A percentile compares a stretch with the other conserved stretches of the same genome.
Evolutionary conservation across 768 basidiomycete species (phyloP).

Genomic region (Postia placenta): DNA sequence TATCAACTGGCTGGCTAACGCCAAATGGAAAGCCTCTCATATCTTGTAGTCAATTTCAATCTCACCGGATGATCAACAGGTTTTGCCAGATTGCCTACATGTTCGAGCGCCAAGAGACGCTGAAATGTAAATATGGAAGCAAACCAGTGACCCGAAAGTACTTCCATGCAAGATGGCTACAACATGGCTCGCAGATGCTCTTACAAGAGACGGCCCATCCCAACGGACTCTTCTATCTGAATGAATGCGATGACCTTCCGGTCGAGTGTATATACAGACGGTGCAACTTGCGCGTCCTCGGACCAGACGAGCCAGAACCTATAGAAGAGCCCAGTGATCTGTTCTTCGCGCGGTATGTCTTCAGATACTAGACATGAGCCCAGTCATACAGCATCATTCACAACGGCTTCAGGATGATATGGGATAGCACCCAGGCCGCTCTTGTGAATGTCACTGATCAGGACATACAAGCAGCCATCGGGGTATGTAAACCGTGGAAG

Average conservation of each 20-base stretch:
- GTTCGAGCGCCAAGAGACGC: slow-evolving; percentile 31
- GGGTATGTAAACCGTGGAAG: slow-evolving; percentile 24
- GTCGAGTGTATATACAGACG: slow-evolving; percentile 53
- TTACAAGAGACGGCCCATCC: slow-evolving; percentile 65
- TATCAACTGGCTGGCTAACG: slow-evolving; percentile 49
- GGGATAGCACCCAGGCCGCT: slow-evolving; percentile 40
- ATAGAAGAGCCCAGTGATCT: slow-evolving; percentile 36
- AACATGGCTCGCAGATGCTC: slow-evolving; percentile 59
- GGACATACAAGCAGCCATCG: slow-evolving; percentile 24
- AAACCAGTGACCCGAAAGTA: slow-evolving; percentile 28
- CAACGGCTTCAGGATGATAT: slow-evolving; percentile 36
- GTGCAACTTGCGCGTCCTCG: slow-evolving; percentile 43
- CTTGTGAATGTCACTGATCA: slow-evolving; percentile 40
- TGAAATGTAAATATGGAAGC: not conserved
- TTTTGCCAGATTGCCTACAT: slow-evolving; percentile 67
- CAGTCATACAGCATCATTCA: not conserved
- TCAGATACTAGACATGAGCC: not conserved
- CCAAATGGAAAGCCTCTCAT: slow-evolving; percentile 44
- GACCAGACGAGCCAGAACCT: slow-evolving; percentile 38
- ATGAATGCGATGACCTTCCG: slow-evolving; percentile 50
- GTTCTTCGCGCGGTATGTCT: slow-evolving; percentile 52
- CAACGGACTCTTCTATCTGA: slow-evolving; percentile 47
- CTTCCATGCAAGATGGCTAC: slow-evolving; percentile 70
- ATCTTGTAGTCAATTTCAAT: not conserved
- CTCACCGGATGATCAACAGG: too few species aligned